Percentiles rank a stretch among this genome's conserved stretches.
Conservation (phyloP, 306 rosid genomes). For the Castanea crenata region DNA sequence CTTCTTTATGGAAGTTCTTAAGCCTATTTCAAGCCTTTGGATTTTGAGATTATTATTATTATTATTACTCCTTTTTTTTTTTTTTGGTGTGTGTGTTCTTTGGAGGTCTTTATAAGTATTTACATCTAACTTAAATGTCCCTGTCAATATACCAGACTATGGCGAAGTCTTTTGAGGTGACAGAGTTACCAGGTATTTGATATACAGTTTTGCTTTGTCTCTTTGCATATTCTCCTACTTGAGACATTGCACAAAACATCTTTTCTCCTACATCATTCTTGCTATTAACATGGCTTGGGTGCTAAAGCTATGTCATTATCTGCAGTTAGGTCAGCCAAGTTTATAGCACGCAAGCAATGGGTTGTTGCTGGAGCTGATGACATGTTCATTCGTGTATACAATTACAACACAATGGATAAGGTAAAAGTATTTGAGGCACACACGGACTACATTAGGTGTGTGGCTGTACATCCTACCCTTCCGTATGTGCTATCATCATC, state of each 20-base stretch:
- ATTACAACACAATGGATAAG: constrained; percentile 99
- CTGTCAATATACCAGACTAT: constrained; percentile 64
- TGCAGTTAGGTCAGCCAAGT: constrained; percentile 99
- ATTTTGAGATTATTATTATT: constrained; percentile 4
- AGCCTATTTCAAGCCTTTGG: constrained; percentile 15
- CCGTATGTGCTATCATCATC: constrained; percentile 96
- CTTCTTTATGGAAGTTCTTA: not conserved
- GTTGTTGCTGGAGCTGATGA: constrained; percentile 99
- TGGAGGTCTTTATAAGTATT: constrained; percentile 7
- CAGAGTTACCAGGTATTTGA: constrained; percentile 88
- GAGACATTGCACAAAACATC: constrained; percentile 10
- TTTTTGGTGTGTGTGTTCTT: not conserved
- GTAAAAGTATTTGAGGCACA: constrained; percentile 97
- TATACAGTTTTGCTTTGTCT: constrained; percentile 7
- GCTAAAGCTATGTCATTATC: constrained; percentile 25
- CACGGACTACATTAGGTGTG: constrained; percentile 97
- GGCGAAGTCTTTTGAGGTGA: constrained; percentile 98
- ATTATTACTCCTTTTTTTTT: not conserved
- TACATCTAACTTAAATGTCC: constrained; percentile 32
- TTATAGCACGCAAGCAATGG: constrained; percentile 97
- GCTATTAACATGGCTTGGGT: constrained; percentile 4
- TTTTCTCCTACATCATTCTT: constrained; percentile 14
- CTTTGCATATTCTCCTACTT: constrained; percentile 20
- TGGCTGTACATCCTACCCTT: constrained; percentile 97
- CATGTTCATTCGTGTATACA: constrained; percentile 94